A percentile compares a stretch with the other conserved stretches of the same genome.
These are phyloP conservation scores for Amanita inopinata DNA, from an alignment of 768 basidiomycete genomes.

Conservation along the genomic window DNA sequence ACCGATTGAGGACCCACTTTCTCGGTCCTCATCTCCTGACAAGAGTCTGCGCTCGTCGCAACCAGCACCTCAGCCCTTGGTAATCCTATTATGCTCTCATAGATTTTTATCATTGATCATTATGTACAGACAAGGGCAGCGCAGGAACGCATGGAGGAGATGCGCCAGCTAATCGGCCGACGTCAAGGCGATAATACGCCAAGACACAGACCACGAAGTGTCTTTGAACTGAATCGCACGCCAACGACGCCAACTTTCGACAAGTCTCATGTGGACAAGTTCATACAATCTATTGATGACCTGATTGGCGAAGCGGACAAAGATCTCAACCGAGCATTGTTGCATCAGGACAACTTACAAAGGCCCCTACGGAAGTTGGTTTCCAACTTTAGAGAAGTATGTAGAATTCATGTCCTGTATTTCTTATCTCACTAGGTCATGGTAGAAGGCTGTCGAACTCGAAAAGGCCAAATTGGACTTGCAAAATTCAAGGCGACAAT, in stretches of 20 bases:
- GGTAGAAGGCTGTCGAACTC: slow-evolving; percentile 51
- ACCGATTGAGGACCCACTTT: slow-evolving; percentile 22
- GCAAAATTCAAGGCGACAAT: slow-evolving; percentile 60
- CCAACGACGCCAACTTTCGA: slow-evolving; percentile 17
- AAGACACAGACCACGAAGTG: slow-evolving; percentile 35
- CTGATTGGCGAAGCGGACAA: slow-evolving; percentile 50
- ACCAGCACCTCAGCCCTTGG: slow-evolving; percentile 27
- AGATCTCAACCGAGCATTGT: slow-evolving; percentile 38
- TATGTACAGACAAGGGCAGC: slow-evolving; percentile 56
- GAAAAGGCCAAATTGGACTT: slow-evolving; percentile 57
- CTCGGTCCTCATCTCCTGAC: slow-evolving; percentile 49
- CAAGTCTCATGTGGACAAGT: slow-evolving; percentile 23
- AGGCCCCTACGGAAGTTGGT: slow-evolving; percentile 38
- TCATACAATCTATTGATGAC: slow-evolving; percentile 39
- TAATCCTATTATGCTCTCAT: slow-evolving; percentile 15
- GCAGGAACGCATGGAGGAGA: slow-evolving; percentile 73
- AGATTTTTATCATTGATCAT: neutral
- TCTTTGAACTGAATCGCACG: slow-evolving; percentile 19
- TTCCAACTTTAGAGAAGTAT: slow-evolving; percentile 50
- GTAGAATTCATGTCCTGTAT: slow-evolving; percentile 11
- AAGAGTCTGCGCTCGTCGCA: slow-evolving; percentile 43
- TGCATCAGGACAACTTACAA: slow-evolving; percentile 47
- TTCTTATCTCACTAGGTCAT: neutral
- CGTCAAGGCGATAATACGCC: slow-evolving; percentile 46
- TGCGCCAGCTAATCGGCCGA: slow-evolving; percentile 62